Conservation (phyloP, 805 yeast species). For the Metahyphopichia silvanorum region DNA sequence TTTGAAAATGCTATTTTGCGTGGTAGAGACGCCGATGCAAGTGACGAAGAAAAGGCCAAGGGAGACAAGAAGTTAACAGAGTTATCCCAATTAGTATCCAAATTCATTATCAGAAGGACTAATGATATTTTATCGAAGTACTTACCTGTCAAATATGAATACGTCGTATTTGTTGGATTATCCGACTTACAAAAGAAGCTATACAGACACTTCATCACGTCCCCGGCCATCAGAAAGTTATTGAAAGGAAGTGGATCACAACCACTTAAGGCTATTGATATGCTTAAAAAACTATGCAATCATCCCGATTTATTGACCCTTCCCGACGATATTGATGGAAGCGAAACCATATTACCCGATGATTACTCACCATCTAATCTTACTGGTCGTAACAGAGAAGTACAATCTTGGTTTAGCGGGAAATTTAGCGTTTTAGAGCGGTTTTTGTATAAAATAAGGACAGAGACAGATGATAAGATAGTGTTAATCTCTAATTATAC, state of each 20-base stretch:
- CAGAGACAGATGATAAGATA: conserved; percentile 89
- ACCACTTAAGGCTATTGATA: conserved; percentile 85
- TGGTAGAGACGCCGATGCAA: conserved; percentile 88
- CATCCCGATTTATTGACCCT: conserved; percentile 85
- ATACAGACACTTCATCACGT: conserved; percentile 71
- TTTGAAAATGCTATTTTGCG: conserved; percentile 76
- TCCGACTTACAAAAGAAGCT: conserved; percentile 72
- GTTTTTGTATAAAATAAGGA: conserved; percentile 70
- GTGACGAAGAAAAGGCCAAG: conserved; percentile 66
- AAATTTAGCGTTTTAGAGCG: conserved; percentile 83
- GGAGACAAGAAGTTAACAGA: conserved; percentile 72
- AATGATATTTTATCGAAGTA: conserved; percentile 93
- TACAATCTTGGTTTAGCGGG: conserved; percentile 82
- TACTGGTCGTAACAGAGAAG: conserved; percentile 60
- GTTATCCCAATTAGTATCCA: conserved; percentile 73
- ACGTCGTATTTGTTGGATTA: conserved; percentile 87
- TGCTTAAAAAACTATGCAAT: conserved; percentile 85
- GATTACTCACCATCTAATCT: conserved; percentile 54
- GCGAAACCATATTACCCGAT: conserved; percentile 63
- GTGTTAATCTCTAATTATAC: conserved; percentile 94
- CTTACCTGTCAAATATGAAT: conserved; percentile 93
- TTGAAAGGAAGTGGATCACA: conserved; percentile 71
- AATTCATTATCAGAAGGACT: conserved; percentile 90
- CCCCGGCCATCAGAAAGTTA: conserved; percentile 70
- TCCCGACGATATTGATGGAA: conserved; percentile 75